Evolutionary conservation across 2,329 filamentous ascomycete species (phyloP), one percentile per base, ranked within the genome.

Genomic region (Botrytis byssoidea): DNA sequence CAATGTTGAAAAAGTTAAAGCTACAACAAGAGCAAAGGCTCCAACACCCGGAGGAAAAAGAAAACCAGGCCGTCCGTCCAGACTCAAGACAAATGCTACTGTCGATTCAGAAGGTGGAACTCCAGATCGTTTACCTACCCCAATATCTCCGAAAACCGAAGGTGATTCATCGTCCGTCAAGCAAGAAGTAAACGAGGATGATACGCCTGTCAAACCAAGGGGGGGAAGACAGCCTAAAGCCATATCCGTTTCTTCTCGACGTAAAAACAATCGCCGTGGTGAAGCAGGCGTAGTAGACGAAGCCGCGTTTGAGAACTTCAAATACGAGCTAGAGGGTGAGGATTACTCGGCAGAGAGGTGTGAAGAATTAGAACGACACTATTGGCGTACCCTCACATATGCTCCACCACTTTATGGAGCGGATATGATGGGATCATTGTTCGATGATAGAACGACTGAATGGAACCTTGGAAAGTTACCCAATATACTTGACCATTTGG

Each of bases 301-400:
- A 82, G 92, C 92, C 75, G 93, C 93, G 0, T 99, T 98, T 84
- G 91, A 93, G 79, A 89, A 92, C 77, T 99, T 97, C 81, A 92
- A 98, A 81, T 98, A 98, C 81, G 90, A 89, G 67, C 92, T 98
- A 83, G 91, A 95, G 65, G 87, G 89, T 77, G 93, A 95, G 9
- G 94, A 98, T 71, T 99, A 92, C 81, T 97, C 94, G 0, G 88
- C 92, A 0, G 95, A 98, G 82, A 89, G 97, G 74, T 98, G 96
- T 81, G 94, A 97, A 78, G 96, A 99, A 81, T 87, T 99, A 9
- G 96, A 99, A 83, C 92, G 93, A 71, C 92, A 91, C 61, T 99
- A 99, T 84, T 99, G 96, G 96, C 98, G 97, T 83, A 97, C 94
- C 0, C 87, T 99, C 75, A 98, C 95, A 35, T 99, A 97, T 83